Percentiles rank a stretch among this genome's conserved stretches.
phyloP scores from a whole-genome alignment of 306 rosid genomes.

The Canavalia gladiata region DNA sequence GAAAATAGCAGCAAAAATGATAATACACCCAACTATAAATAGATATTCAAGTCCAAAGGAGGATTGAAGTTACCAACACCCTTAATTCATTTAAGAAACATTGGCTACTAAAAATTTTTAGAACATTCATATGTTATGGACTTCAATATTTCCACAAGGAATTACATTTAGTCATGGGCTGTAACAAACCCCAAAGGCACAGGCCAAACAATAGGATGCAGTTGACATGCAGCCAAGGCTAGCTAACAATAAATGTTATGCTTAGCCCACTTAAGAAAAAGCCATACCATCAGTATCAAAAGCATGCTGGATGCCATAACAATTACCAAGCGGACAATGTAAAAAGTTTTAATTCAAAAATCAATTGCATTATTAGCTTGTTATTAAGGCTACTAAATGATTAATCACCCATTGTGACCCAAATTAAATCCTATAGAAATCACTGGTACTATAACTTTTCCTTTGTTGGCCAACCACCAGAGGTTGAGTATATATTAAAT shows the following conservation, averaged over 20 bases:
- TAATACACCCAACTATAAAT: constrained; percentile 14
- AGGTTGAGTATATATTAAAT: constrained; percentile 4
- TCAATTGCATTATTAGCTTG: constrained; percentile 1
- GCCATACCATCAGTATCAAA: constrained; percentile 6
- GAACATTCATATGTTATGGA: not conserved
- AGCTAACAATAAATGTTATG: constrained; percentile 20
- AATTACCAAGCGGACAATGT: constrained; percentile 5
- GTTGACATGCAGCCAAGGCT: constrained; percentile 15
- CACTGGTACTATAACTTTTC: constrained; percentile 5
- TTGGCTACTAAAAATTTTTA: not conserved
- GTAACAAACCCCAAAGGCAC: not conserved
- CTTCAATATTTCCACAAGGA: constrained; percentile 5
- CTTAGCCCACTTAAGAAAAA: not conserved
- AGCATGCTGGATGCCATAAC: not conserved
- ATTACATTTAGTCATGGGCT: not conserved
- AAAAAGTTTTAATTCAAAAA: constrained; percentile 22
- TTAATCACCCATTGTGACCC: not conserved
- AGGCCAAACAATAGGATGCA: not conserved
- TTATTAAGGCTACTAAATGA: not conserved
- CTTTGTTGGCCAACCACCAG: constrained; percentile 10
- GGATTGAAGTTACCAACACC: constrained; percentile 5
- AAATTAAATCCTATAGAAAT: not conserved
- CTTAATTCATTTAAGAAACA: constrained; percentile 20
- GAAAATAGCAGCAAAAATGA: constrained; percentile 32
- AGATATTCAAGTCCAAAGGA: not conserved